Base-by-base conservation (phyloP, 129 eudicot genomes). In the Smallanthus sonchifolius region DNA sequence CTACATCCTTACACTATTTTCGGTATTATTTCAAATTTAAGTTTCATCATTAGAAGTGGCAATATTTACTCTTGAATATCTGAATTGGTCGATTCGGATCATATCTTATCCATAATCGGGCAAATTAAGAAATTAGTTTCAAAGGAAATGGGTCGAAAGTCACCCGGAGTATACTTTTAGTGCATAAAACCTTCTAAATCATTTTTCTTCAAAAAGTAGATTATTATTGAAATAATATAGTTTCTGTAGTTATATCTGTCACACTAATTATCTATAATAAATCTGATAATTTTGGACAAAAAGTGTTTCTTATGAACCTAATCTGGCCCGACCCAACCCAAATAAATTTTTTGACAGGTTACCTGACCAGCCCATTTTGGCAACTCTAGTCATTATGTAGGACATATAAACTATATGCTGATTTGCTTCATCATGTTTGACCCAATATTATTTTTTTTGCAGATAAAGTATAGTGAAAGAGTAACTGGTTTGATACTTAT, bases 401-500 rank as follows among this genome's bases (percentile, higher is more conserved):
- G 6, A 51, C n/a, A 38, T 60, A 37, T 15, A 35, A 77, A 24
- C 43, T n/a, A 10, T 52, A 17, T 34, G 39, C 34, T 17, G 6
- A 69, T 36, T 45, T 61, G 24, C 54, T 67, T 28, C 39, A 51
- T 65, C 30, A 16, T 35, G 56, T 61, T 72, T 80, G 73, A 74
- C 70, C 45, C 2, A 63, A 38, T 59, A 2, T 55, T 37, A 54
- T 45, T 79, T 17, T 5, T 40, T 10, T 80, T 77, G 70, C 90
- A 91, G 99, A 81, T 87, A 66, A 95, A 95, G 75, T 85, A 82
- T 70, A 85, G 85, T 62, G 92, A 95, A 66, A 84, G 99, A 61
- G 97, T 95, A 76, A 86, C 76, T 15, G 99, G 99, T 75, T 82
- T 95, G 88, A 91, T 95, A 77, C 97, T 95, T 57, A 70, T 95